Evolutionary conservation across 108 stramenopile species (phyloP).

Genomic region (Fistulifera pelliculosa): DNA sequence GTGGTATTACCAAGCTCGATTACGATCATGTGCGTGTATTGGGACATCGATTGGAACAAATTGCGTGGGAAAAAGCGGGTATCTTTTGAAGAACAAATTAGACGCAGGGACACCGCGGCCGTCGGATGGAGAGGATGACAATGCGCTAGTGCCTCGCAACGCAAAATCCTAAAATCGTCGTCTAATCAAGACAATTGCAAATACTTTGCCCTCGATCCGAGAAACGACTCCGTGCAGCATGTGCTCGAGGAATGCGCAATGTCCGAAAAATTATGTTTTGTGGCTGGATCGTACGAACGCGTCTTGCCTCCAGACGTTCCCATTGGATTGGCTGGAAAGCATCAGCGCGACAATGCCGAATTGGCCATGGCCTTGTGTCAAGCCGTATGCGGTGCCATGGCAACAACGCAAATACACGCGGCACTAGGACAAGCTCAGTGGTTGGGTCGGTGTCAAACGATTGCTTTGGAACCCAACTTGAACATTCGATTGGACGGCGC

Average conservation of each 20-base stretch:
- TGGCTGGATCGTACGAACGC: constrained; percentile 2
- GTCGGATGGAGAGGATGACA: constrained; percentile 5
- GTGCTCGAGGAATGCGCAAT: constrained; percentile 27
- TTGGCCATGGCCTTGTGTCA: constrained; percentile 57
- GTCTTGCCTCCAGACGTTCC: constrained; percentile 5
- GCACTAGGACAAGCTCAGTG: constrained; percentile 49
- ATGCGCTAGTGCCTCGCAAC: background rate
- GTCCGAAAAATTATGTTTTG: constrained; percentile 21
- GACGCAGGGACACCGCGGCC: background rate
- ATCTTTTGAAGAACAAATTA: constrained; percentile 58
- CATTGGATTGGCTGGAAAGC: constrained; percentile 46
- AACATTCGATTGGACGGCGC: constrained; percentile 58
- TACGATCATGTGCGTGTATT: constrained; percentile 85
- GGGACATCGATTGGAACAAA: constrained; percentile 73
- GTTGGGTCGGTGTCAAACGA: constrained; percentile 73
- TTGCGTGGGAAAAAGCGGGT: constrained; percentile 95
- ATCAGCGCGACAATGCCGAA: constrained; percentile 69
- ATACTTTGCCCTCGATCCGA: constrained; percentile 26
- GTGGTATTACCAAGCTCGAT: constrained; percentile 33
- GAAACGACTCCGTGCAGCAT: constrained; percentile 10
- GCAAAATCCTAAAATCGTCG: background rate
- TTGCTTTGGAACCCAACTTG: constrained; percentile 5
- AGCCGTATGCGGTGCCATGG: constrained; percentile 5
- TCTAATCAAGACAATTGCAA: background rate
- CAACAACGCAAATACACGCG: background rate